Evolutionary conservation across 441 rosid species (phyloP).

Genomic region (Brassica balearica): DNA sequence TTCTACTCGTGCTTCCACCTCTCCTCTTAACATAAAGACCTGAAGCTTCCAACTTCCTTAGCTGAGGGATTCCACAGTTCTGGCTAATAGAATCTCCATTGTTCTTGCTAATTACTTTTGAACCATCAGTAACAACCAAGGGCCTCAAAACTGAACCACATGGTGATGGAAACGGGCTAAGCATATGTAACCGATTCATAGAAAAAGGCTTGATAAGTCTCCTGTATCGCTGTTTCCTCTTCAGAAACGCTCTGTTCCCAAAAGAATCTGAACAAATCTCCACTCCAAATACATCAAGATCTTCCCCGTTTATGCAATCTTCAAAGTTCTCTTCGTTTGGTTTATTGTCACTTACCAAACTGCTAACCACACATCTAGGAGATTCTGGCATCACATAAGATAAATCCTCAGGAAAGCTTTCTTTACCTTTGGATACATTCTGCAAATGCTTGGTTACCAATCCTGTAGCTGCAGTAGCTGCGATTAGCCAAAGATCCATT

Average conservation of each 20-base stretch:
- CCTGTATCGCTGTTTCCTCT: conserved; percentile 41
- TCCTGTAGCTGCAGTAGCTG: conserved; percentile 79
- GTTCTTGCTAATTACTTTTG: conserved; percentile 54
- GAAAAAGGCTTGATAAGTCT: conserved; percentile 59
- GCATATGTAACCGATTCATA: conserved; percentile 57
- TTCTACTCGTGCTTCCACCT: conserved; percentile 19
- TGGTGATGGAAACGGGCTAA: conserved; percentile 52
- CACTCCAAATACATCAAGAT: conserved; percentile 25
- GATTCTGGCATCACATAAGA: conserved; percentile 43
- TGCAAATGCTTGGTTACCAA: conserved; percentile 61
- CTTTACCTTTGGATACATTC: conserved; percentile 46
- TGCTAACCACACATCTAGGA: conserved; percentile 36
- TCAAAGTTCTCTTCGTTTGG: conserved; percentile 43
- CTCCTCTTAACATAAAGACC: conserved; percentile 49
- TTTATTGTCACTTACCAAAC: conserved; percentile 46
- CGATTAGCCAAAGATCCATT: conserved; percentile 83
- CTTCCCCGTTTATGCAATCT: conserved; percentile 38
- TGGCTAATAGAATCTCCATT: conserved; percentile 38
- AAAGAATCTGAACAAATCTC: conserved; percentile 10
- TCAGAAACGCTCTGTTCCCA: conserved; percentile 52
- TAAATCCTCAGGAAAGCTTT: conserved; percentile 40
- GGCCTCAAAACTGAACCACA: conserved; percentile 52
- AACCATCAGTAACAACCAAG: conserved; percentile 68
- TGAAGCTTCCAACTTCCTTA: conserved; percentile 49
- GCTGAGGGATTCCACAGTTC: conserved; percentile 52